Base-by-base conservation (phyloP, 2,329 filamentous ascomycete genomes). In the Arthrobotrys entomopaga region DNA sequence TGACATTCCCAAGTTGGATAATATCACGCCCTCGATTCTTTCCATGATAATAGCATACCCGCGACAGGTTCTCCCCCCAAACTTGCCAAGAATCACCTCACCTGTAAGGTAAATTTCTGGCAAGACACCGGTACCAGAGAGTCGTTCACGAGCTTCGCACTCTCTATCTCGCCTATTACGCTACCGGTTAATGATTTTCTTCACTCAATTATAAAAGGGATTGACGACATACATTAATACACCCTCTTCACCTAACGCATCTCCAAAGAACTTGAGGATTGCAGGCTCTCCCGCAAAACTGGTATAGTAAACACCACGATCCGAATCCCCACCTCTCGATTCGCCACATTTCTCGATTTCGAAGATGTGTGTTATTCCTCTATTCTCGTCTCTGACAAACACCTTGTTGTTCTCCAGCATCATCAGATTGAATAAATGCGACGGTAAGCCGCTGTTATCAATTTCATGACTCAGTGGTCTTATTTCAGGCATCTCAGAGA, bases 31-130 rank as follows among this genome's bases (percentile, higher is more conserved):
- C 16, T 64, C 50, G 6, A 70, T 58, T 29, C 43, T 63, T n/a
- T 70, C 65, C 65, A 70, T 70, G 4, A 64, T 43, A 6, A 70
- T 64, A 6, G 65, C 65, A n/a, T 54, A 64, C 4, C 65, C 65
- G 16, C 65, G 65, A 20, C 58, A 63, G 4, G 65, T 64, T 15
- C 65, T 20, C 8, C 57, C 22, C 13, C 65, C 65, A 19, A 70
- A 64, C 34, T 61, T 50, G 7, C 65, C 65, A 0, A 70, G 49
- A 10, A 53, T 52, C 29, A 70, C 58, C 38, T 70, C 65, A 7
- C 65, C 65, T 8, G 58, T 40, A 4, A 70, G 49, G 13, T 57
- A 70, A 26, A 70, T 19, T 26, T 70, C 58, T 1, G 65, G 65
- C 22, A 70, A 24, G 11, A 70, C 38, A n/a, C 29, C 59, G 13